Conservation (phyloP, 2,329 filamentous ascomycete genomes). For the Plenodomus biglobosus region DNA sequence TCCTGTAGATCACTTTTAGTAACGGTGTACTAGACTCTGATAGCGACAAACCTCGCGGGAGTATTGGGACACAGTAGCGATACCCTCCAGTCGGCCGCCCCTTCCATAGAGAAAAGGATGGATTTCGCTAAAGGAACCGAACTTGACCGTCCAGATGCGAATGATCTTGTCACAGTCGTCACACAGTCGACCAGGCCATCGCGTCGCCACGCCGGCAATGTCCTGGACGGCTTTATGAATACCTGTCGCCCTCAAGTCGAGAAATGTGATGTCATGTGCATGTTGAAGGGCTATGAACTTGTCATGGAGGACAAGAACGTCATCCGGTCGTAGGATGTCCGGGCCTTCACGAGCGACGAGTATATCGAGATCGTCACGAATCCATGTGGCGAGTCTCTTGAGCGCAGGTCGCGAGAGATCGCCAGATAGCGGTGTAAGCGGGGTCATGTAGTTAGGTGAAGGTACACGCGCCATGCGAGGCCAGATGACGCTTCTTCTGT, state of each 20-base stretch:
- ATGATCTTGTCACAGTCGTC: constrained; percentile 50
- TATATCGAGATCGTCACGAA: constrained; percentile 52
- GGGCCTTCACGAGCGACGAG: constrained; percentile 50
- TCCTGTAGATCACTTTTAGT: constrained; percentile 22
- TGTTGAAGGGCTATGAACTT: constrained; percentile 36
- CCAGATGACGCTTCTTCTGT: not conserved
- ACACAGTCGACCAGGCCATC: constrained; percentile 51
- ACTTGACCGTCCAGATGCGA: constrained; percentile 43
- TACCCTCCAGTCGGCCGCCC: constrained; percentile 48
- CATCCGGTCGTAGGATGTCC: constrained; percentile 47
- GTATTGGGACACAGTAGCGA: constrained; percentile 43
- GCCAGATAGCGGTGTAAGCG: constrained; percentile 8
- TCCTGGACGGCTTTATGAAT: constrained; percentile 51
- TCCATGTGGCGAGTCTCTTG: constrained; percentile 46
- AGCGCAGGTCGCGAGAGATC: constrained; percentile 37
- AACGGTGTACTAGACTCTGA: not conserved
- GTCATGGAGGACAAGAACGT: constrained; percentile 49
- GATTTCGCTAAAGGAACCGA: constrained; percentile 44
- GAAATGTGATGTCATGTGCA: constrained; percentile 30
- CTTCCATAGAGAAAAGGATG: constrained; percentile 47
- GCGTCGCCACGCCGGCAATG: constrained; percentile 49
- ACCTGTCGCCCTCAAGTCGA: constrained; percentile 47
- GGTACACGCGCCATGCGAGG: not conserved
- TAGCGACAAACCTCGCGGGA: constrained; percentile 39
- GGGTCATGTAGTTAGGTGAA: not conserved